phyloP scores from a whole-genome alignment of 306 rosid genomes.

The Trichosanthes cucumerina region DNA sequence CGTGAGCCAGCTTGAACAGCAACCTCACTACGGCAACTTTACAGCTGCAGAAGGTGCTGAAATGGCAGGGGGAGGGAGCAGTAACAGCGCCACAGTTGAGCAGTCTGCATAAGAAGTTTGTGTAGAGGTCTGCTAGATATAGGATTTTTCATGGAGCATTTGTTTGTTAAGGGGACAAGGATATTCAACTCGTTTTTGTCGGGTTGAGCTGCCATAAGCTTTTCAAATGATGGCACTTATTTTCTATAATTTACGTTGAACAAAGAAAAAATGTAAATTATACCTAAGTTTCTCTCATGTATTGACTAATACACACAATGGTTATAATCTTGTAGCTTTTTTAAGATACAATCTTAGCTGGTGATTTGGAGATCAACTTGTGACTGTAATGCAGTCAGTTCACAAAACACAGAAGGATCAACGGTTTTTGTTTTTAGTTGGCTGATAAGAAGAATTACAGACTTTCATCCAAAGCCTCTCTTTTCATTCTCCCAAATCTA shows the following conservation, averaged over 20 bases:
- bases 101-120: conserved; percentile 32
- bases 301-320: not conserved
- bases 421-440: not conserved
- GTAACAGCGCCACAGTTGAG: conserved; percentile 30
- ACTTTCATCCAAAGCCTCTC: not conserved
- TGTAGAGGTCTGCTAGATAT: conserved; percentile 20
- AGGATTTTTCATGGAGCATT: conserved; percentile 2
- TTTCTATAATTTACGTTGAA: conserved; percentile 10
- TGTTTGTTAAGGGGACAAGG: not conserved
- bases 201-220: conserved; percentile 24
- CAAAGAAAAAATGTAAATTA: conserved; percentile 8
- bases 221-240: conserved; percentile 32
- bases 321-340: conserved; percentile 7
- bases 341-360: not conserved
- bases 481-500: not conserved
- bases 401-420: not conserved
- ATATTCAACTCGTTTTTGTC: conserved; percentile 20
- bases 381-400: not conserved
- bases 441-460: not conserved
- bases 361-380: not conserved
- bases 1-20: conserved; percentile 28
- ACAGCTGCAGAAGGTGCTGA: conserved; percentile 23
- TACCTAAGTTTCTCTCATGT: conserved; percentile 8
- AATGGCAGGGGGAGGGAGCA: conserved; percentile 34
- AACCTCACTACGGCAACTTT: conserved; percentile 9